A percentile compares a stretch with the other conserved stretches of the same genome.
Conservation (phyloP, 495 filamentous ascomycete species). For the Chaetomidium leptoderma region DNA sequence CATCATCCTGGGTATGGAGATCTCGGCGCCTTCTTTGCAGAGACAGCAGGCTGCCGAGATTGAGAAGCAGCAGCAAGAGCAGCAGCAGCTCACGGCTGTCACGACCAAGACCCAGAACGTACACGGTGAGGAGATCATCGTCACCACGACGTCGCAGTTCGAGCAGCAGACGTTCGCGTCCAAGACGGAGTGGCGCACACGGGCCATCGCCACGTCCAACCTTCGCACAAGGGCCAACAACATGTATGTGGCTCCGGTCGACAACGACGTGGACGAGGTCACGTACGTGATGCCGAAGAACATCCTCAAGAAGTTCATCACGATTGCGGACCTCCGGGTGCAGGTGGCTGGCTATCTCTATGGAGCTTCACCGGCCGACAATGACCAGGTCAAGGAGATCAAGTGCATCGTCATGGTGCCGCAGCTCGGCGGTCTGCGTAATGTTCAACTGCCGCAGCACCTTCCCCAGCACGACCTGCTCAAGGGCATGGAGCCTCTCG, state of each 20-base stretch:
- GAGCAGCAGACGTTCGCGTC: conserved; percentile 97
- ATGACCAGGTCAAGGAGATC: conserved; percentile 95
- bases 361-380: conserved; percentile 86
- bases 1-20: conserved; percentile 99
- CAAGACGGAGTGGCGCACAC: conserved; percentile 97
- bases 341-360: conserved; percentile 97
- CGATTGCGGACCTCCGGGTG: conserved; percentile 92
- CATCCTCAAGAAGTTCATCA: conserved; percentile 96
- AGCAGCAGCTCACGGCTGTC: conserved; percentile 92
- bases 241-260: conserved; percentile 95
- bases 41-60: conserved; percentile 98
- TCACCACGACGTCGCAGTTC: conserved; percentile 94
- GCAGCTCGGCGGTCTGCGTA: conserved; percentile 90
- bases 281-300: conserved; percentile 99
- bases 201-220: conserved; percentile 95
- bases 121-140: conserved; percentile 95
- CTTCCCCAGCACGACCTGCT: conserved; percentile 92
- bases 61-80: conserved; percentile 97
- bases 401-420: conserved; percentile 95
- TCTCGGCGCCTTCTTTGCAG: conserved; percentile 96
- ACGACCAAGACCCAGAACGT: conserved; percentile 98
- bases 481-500: conserved; percentile 80
- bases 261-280: conserved; percentile 74
- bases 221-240: conserved; percentile 93
- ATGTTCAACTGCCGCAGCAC: conserved; percentile 86